These are phyloP conservation scores for Cavenderia fasciculata DNA, from an alignment of 78 protist genomes.

Conservation along the genomic window DNA sequence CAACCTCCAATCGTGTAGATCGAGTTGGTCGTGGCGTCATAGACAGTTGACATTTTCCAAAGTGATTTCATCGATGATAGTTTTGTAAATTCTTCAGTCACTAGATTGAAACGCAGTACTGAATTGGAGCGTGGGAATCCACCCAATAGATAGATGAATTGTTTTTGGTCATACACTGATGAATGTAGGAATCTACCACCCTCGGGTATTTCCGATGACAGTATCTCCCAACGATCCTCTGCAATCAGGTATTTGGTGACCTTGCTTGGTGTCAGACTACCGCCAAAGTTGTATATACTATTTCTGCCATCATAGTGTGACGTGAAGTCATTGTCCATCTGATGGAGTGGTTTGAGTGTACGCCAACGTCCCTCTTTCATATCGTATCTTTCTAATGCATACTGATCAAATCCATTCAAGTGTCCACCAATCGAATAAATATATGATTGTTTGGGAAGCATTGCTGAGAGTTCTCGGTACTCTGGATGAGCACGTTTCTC, in stretches of 20 bases:
- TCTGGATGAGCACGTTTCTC: neutral
- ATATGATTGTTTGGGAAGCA: constrained; percentile 1
- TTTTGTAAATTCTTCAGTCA: constrained; percentile 16
- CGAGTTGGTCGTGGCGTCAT: neutral
- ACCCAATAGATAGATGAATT: constrained; percentile 48
- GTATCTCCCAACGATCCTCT: constrained; percentile 46
- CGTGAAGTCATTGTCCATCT: constrained; percentile 66
- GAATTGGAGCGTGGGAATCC: constrained; percentile 34
- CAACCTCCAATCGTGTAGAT: constrained; percentile 64
- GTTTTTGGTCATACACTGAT: constrained; percentile 39
- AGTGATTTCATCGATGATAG: neutral
- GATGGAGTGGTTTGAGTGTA: constrained; percentile 8
- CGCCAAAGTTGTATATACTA: constrained; percentile 48
- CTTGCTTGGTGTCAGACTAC: constrained; percentile 41
- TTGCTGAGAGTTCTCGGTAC: constrained; percentile 3
- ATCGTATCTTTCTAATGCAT: constrained; percentile 35
- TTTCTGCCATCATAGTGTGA: constrained; percentile 32
- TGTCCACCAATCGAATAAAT: constrained; percentile 62
- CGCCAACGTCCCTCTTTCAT: constrained; percentile 21
- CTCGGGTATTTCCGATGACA: constrained; percentile 26
- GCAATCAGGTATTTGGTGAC: neutral
- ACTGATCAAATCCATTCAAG: constrained; percentile 35
- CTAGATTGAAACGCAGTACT: constrained; percentile 30
- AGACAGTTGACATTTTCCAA: constrained; percentile 1
- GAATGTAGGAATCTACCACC: constrained; percentile 63